Evolutionary conservation across 805 yeast species (phyloP), one percentile per base, ranked within the genome.

Genomic region (Barnettozyma sucrosica): DNA sequence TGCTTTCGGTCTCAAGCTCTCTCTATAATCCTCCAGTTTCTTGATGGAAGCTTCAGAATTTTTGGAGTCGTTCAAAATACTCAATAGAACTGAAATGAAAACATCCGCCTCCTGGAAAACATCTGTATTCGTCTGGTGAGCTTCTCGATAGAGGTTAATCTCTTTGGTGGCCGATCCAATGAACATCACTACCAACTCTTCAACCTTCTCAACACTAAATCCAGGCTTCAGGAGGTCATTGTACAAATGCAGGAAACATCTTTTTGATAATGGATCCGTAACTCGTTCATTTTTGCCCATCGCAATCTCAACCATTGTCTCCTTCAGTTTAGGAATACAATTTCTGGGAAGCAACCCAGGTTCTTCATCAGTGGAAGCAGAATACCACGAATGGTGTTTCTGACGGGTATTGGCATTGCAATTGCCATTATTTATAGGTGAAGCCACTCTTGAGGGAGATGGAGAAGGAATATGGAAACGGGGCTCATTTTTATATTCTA

Each of bases 401-500:
- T 51, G 41, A 53, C 64, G 38, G 51, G 55, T 19, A 16, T 13
- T 23, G 10, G 14, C 41, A 37, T 10, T 5, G 64, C 66, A 49
- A 59, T 58, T 49, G 61, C 23, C 13, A 7, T 30, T 9, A 56
- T 47, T 48, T 33, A 33, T 45, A 43, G 53, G 57, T 34, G 48
- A 55, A 9, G 51, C 36, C 8, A 47, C n/a, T 14, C 51, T 38
- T 1, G 56, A 34, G 21, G 44, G 48, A 5, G 34, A n/a, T 4
- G 50, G 47, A 7, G 51, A 45, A 3, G 46, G 43, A 1, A 49
- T 44, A 4, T 73, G 64, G 65, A 82, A 83, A 33, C 88, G 64
- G 2, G 86, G 86, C 61, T 82, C 88, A 49, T 74, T 78, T 46
- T 76, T 66, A 55, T 84, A 82, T 42, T 80, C 83, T 18, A 85